These are phyloP conservation scores for Lactarius trivialis DNA, from an alignment of 768 basidiomycete species.

Conservation along the genomic window DNA sequence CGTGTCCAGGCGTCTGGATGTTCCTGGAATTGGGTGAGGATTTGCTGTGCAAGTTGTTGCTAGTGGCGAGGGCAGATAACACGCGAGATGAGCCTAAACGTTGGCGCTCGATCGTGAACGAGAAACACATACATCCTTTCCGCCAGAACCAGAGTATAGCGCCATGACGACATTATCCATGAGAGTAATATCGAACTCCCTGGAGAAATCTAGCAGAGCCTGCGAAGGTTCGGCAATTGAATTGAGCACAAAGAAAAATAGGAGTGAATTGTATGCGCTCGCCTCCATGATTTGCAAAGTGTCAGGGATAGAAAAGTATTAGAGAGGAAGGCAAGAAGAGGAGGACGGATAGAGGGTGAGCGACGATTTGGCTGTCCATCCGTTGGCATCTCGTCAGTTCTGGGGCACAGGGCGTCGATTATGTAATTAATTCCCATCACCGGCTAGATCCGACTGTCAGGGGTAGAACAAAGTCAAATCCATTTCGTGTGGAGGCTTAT, in stretches of 20 bases:
- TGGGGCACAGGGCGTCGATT: conserved; percentile 21
- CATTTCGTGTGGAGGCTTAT: background rate
- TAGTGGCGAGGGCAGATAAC: conserved; percentile 29
- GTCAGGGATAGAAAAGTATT: background rate
- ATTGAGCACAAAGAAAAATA: background rate
- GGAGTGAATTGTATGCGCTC: background rate
- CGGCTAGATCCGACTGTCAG: background rate
- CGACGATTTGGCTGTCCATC: conserved; percentile 2
- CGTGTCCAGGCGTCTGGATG: conserved; percentile 95
- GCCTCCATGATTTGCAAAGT: conserved; percentile 16
- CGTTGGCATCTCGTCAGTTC: conserved; percentile 18
- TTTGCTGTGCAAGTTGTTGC: conserved; percentile 94
- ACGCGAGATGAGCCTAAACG: conserved; percentile 8
- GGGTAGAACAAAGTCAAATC: background rate
- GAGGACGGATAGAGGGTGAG: conserved; percentile 1
- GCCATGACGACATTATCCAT: conserved; percentile 92
- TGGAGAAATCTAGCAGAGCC: conserved; percentile 89
- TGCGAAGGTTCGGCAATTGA: conserved; percentile 27
- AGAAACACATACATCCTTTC: conserved; percentile 53
- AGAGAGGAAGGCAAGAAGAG: background rate
- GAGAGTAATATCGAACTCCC: conserved; percentile 86
- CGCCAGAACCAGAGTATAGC: conserved; percentile 79
- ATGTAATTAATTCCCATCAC: conserved; percentile 17
- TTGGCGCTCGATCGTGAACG: conserved; percentile 9
- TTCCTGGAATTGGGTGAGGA: conserved; percentile 94